Conservation (phyloP, 164 flowering plant genomes). For the Sedum album region DNA sequence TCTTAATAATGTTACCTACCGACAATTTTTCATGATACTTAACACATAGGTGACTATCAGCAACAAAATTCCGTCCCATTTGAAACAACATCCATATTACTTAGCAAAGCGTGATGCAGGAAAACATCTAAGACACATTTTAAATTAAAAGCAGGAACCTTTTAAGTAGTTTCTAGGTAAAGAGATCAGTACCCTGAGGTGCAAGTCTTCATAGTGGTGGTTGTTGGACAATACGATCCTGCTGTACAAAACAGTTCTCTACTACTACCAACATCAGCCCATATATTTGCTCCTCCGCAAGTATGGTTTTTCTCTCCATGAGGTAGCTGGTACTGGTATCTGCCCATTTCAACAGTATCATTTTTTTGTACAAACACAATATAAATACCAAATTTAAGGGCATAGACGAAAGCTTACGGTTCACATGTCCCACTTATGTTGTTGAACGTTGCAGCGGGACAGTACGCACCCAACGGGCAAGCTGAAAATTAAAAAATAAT, state of each 20-base stretch:
- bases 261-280: constrained; percentile 48
- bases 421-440: constrained; percentile 38
- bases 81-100: neutral
- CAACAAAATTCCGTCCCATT: neutral
- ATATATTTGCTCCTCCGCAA: constrained; percentile 64
- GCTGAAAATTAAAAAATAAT: constrained; percentile 30
- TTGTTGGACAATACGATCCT: constrained; percentile 61
- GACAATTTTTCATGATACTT: neutral
- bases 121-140: no score
- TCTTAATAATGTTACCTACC: neutral
- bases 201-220: constrained; percentile 22
- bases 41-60: neutral
- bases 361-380: neutral
- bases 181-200: constrained; percentile 35
- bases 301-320: constrained; percentile 46
- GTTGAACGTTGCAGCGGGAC: constrained; percentile 45
- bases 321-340: constrained; percentile 54
- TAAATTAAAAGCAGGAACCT: no score
- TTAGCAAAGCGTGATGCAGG: neutral
- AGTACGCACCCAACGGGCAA: constrained; percentile 61
- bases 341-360: constrained; percentile 20
- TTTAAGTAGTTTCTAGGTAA: constrained; percentile 10
- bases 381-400: neutral
- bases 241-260: constrained; percentile 52
- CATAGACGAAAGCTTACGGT: constrained; percentile 41